Evolutionary conservation across 192 early-diverging fungal genomes (phyloP).

Genomic region (Helicostylum pulchrum): DNA sequence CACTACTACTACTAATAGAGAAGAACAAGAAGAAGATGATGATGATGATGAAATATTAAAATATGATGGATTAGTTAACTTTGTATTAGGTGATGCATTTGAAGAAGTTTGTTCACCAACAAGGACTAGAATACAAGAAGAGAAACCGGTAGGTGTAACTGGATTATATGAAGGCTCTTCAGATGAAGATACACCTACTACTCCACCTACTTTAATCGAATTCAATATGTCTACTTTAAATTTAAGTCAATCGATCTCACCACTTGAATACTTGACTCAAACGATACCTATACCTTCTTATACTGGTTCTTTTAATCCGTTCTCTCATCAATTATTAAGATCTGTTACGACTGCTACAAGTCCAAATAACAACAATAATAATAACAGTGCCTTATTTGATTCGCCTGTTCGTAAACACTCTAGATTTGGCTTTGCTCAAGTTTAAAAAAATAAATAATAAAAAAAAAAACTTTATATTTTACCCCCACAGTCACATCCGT

Average conservation of each 20-base stretch:
- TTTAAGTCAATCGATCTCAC: conserved; percentile 1
- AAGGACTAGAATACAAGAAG: neutral
- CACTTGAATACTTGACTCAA: conserved; percentile 19
- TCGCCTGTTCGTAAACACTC: conserved; percentile 28
- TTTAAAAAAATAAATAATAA: conserved; percentile 1
- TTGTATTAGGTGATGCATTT: conserved; percentile 31
- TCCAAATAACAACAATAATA: neutral
- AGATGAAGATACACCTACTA: neutral
- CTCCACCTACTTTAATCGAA: neutral
- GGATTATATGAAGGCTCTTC: conserved; percentile 15
- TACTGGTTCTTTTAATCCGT: conserved; percentile 25
- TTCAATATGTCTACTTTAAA: neutral
- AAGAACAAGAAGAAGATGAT: neutral
- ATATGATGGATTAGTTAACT: conserved; percentile 22
- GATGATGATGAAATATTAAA: neutral
- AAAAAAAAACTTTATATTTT: no score
- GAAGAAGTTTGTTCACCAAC: conserved; percentile 8
- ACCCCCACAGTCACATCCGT: no score
- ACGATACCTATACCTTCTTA: conserved; percentile 24
- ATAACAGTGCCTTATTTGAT: conserved; percentile 7
- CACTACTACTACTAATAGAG: neutral
- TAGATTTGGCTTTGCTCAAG: conserved; percentile 34
- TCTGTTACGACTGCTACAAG: conserved; percentile 12
- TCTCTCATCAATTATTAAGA: conserved; percentile 23
- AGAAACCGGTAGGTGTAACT: conserved; percentile 22